Evolutionary conservation across 2,329 filamentous ascomycete genomes (phyloP).

Genomic region (Tothia fuscella): DNA sequence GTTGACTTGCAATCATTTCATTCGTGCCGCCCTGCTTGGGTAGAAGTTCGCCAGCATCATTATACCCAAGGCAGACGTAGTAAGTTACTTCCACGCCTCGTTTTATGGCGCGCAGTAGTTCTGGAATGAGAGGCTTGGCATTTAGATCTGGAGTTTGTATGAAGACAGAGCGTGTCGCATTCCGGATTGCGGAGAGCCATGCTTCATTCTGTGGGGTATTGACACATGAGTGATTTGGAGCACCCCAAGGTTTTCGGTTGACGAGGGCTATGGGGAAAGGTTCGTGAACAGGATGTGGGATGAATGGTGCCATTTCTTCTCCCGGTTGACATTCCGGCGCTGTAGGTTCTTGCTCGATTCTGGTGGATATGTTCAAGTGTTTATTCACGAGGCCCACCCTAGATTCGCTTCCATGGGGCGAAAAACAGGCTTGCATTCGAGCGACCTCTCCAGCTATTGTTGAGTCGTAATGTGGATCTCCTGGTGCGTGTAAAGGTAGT

Average conservation of each 20-base stretch:
- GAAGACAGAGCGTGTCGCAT: slow-evolving; percentile 54
- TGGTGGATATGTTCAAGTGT: slow-evolving; percentile 43
- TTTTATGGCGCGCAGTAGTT: slow-evolving; percentile 51
- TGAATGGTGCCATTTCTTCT: slow-evolving; percentile 54
- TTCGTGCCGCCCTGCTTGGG: slow-evolving; percentile 67
- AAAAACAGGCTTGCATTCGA: slow-evolving; percentile 48
- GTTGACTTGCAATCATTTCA: slow-evolving; percentile 52
- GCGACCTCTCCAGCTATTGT: slow-evolving; percentile 49
- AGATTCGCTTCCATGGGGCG: slow-evolving; percentile 36
- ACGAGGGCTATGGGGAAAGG: slow-evolving; percentile 62
- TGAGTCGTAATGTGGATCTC: slow-evolving; percentile 51
- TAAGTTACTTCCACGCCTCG: slow-evolving; percentile 56
- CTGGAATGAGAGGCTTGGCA: slow-evolving; percentile 52
- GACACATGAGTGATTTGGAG: slow-evolving; percentile 47
- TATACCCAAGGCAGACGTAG: slow-evolving; percentile 69
- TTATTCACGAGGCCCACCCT: slow-evolving; percentile 48
- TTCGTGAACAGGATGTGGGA: slow-evolving; percentile 40
- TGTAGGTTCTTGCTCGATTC: slow-evolving; percentile 17
- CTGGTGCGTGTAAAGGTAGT: slow-evolving; percentile 45
- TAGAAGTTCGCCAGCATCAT: slow-evolving; percentile 64
- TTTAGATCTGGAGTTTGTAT: slow-evolving; percentile 72
- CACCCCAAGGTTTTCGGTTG: slow-evolving; percentile 54
- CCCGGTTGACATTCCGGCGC: slow-evolving; percentile 10
- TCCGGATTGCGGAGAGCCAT: slow-evolving; percentile 56
- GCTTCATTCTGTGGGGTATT: slow-evolving; percentile 64